Evolutionary conservation across 345 rosid genomes (phyloP), one percentile per base, ranked within the genome.

Genomic region (Zanthoxylum bungeanum): DNA sequence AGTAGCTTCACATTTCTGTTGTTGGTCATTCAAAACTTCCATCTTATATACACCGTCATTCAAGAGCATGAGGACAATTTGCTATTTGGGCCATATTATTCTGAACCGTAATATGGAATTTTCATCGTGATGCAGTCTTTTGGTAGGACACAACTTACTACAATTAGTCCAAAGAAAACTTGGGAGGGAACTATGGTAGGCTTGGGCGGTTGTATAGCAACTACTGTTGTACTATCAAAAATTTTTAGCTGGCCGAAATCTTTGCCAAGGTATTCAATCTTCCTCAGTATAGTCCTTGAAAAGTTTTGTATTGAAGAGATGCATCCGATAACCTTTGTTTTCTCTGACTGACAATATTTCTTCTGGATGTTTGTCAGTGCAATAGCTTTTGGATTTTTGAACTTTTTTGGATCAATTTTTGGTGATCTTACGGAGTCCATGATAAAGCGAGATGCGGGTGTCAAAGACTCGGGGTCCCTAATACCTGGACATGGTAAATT

Each of bases 371-470:
- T 53, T 77, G 61, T 60, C 88, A 94, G 98, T 83, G 86, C 98
- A n/a, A 77, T 89, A 68, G 86, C 87, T 34, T 86, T 94, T 66
- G 97, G 95, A 66, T 70, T 92, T 74, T 80, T 94, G 72, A 92
- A 82, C 79, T 94, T 94, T 86, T 77, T 92, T 68, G 98, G 98
- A 49, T 90, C 97, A 57, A 77, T 94, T 39, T 92, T 92, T 74
- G 97, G 98, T 78, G 98, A 94, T 82, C 97, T 90, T 66, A 92
- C 87, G 6, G 98, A 92, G 75, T 92, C 97, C 22, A 87, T 92
- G 94, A 94, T 94, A 86, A 94, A 94, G 77, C 94, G 97, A 27
- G 98, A 94, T 75, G 98, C 98, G 0, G 98, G 98, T 21, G 97
- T 94, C 69, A 94, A 94, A 81, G 97, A 92, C 79, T 94, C 97